Conservation (phyloP, 768 basidiomycete species). For the Suillus plorans region DNA sequence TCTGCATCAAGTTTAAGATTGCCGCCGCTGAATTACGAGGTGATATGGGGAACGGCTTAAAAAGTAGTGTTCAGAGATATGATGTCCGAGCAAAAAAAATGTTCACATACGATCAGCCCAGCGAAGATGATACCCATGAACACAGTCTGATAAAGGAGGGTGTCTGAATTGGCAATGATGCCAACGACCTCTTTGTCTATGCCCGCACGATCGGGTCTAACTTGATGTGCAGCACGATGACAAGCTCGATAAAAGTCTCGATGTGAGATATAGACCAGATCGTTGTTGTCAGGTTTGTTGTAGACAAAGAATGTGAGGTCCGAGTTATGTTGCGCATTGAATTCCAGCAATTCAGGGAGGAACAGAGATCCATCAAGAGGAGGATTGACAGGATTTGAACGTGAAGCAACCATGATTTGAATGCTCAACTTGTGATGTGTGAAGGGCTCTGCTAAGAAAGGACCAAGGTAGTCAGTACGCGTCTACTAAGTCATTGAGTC, state of each 20-base stretch:
- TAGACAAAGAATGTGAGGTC: conserved; percentile 26
- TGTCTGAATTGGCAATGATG: conserved; percentile 32
- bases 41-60: conserved; percentile 37
- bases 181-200: conserved; percentile 21
- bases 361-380: background rate
- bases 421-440: too few species aligned
- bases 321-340: conserved; percentile 28
- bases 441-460: too few species aligned
- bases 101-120: conserved; percentile 33
- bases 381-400: background rate
- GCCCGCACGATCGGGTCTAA: conserved; percentile 36
- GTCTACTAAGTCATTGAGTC: too few species aligned
- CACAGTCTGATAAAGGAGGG: conserved; percentile 32
- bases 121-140: conserved; percentile 39
- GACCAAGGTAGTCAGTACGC: too few species aligned
- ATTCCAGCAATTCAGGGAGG: conserved; percentile 37
- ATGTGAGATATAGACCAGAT: too few species aligned
- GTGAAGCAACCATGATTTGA: background rate
- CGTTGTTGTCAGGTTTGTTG: too few species aligned
- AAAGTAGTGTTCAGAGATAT: conserved; percentile 23
- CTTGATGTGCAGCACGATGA: conserved; percentile 20
- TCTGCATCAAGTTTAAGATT: conserved; percentile 23
- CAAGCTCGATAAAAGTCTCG: too few species aligned
- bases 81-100: conserved; percentile 25
- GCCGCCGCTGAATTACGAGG: conserved; percentile 46